A percentile compares a stretch with the other conserved stretches of the same genome.
Conservation (phyloP, 2,329 filamentous ascomycete genomes). For the Spiromastix sp. region DNA sequence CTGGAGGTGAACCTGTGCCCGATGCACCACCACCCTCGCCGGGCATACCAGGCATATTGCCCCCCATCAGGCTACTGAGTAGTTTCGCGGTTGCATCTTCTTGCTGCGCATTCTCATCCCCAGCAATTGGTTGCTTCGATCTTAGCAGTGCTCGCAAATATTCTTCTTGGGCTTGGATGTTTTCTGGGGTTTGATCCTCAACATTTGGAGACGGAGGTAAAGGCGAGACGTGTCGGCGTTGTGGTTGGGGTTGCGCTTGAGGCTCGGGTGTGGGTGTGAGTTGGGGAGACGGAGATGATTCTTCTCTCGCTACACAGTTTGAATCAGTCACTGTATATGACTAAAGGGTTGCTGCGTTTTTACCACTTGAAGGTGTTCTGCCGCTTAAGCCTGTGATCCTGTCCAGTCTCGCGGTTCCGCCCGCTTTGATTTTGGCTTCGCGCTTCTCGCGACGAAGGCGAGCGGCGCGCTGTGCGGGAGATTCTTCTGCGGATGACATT, state of each 20-base stretch:
- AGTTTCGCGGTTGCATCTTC: slow-evolving; percentile 28
- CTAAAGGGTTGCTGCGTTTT: neutral
- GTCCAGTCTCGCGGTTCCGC: slow-evolving; percentile 48
- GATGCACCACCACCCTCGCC: slow-evolving; percentile 18
- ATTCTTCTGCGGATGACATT: slow-evolving; percentile 33
- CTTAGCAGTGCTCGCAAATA: slow-evolving; percentile 32
- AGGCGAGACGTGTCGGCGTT: slow-evolving; percentile 8
- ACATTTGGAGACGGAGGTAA: slow-evolving; percentile 10
- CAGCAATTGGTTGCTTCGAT: slow-evolving; percentile 16
- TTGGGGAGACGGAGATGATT: slow-evolving; percentile 11
- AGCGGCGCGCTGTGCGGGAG: slow-evolving; percentile 41
- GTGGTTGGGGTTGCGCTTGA: slow-evolving; percentile 9
- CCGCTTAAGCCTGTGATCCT: slow-evolving; percentile 53
- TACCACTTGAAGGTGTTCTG: slow-evolving; percentile 27
- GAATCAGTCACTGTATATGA: neutral
- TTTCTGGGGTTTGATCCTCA: slow-evolving; percentile 21
- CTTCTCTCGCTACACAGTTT: slow-evolving; percentile 14
- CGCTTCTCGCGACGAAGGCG: slow-evolving; percentile 53
- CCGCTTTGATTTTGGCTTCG: slow-evolving; percentile 50
- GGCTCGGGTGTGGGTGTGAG: slow-evolving; percentile 9
- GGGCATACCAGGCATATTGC: slow-evolving; percentile 11
- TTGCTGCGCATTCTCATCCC: slow-evolving; percentile 14
- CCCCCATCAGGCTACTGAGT: slow-evolving; percentile 26
- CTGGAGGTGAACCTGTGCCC: slow-evolving; percentile 10
- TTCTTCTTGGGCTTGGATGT: slow-evolving; percentile 31